Evolutionary conservation across 305 asterid genomes (phyloP).

Genomic region (Fraxinus albicans): DNA sequence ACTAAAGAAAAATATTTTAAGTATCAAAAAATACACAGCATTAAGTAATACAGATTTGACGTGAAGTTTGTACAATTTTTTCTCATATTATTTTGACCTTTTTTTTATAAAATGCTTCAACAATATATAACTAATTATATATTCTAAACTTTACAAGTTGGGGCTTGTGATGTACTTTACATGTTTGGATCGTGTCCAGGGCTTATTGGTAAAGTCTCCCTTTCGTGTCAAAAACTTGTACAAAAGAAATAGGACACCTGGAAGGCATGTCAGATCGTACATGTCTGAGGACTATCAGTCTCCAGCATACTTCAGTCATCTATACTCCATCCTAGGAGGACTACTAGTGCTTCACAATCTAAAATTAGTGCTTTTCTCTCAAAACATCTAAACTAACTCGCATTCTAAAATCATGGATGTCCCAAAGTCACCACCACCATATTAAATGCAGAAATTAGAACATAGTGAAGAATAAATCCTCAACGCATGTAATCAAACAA

Average conservation of each 20-base stretch:
- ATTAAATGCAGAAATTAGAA: not conserved
- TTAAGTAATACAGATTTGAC: not conserved
- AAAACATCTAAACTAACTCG: not conserved
- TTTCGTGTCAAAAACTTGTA: not conserved
- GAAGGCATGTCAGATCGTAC: not conserved
- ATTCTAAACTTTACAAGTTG: not conserved
- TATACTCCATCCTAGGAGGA: not conserved
- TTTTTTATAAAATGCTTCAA: not conserved
- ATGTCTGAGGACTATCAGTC: not conserved
- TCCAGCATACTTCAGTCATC: not conserved
- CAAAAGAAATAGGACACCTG: not conserved
- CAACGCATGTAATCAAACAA: not conserved
- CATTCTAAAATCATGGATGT: not conserved
- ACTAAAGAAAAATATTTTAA: not conserved
- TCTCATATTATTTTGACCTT: slow-evolving; percentile 1
- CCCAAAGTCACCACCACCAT: not conserved
- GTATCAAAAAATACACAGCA: not conserved
- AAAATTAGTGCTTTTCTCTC: not conserved
- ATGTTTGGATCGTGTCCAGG: slow-evolving; percentile 1
- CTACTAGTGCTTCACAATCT: not conserved
- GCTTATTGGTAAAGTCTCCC: not conserved
- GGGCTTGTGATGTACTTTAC: not conserved
- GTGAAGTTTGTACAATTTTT: not conserved
- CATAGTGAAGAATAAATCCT: not conserved
- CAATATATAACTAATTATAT: not conserved